Evolutionary conservation across 2,329 filamentous ascomycete genomes (phyloP).

Genomic region (Penicillium capsulatum): DNA sequence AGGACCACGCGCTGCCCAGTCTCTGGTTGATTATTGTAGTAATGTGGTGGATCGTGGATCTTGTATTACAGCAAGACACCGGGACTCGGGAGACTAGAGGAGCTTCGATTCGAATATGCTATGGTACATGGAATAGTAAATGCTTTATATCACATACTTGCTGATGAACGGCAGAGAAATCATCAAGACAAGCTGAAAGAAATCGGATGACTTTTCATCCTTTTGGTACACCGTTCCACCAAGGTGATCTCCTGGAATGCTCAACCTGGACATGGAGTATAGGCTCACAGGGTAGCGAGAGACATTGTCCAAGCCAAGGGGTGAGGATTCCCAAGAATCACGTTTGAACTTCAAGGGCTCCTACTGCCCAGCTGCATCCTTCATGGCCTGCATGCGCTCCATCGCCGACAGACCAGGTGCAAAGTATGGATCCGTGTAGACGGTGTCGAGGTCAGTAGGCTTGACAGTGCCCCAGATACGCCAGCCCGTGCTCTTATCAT

Average conservation of each 20-base stretch:
- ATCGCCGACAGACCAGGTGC: slow-evolving; percentile 30
- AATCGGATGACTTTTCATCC: not conserved
- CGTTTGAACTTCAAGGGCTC: slow-evolving; percentile 2
- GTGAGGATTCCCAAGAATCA: too few species aligned
- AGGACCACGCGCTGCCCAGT: too few species aligned
- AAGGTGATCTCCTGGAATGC: too few species aligned
- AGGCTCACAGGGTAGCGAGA: too few species aligned
- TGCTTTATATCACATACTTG: slow-evolving; percentile 12
- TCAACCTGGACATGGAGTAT: not conserved
- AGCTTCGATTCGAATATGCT: slow-evolving; percentile 1
- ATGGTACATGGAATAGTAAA: slow-evolving; percentile 13
- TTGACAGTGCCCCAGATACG: slow-evolving; percentile 49
- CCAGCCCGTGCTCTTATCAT: slow-evolving; percentile 44
- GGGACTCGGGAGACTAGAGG: too few species aligned
- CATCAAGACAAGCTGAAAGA: not conserved
- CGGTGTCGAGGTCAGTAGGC: slow-evolving; percentile 40
- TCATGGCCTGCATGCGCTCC: slow-evolving; percentile 36
- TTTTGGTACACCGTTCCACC: not conserved
- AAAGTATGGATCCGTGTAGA: slow-evolving; percentile 36
- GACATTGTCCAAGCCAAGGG: too few species aligned
- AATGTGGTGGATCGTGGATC: too few species aligned
- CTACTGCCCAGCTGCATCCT: slow-evolving; percentile 19
- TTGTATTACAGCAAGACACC: too few species aligned
- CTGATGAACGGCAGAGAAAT: not conserved
- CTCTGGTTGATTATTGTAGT: too few species aligned